Evolutionary conservation across 306 rosid species (phyloP), one percentile per base, ranked within the genome.

Genomic region (Cajanus cajan): DNA sequence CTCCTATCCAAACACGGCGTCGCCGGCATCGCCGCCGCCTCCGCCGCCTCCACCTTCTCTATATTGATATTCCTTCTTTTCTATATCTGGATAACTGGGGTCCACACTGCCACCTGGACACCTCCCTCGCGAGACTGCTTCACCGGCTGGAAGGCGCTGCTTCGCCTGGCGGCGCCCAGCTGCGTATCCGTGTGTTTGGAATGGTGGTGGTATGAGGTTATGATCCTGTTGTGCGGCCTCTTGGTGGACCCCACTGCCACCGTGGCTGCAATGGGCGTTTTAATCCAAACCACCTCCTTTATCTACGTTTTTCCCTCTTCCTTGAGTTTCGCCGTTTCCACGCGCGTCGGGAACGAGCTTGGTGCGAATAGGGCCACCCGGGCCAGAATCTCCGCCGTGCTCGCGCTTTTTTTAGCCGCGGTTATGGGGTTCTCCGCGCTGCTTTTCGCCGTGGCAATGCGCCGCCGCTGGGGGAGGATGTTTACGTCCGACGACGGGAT

Each of bases 121-220:
- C 41, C 68, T 10, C 97, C 97, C 51, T 90, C 87, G 69, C 66
- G 84, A 0, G 97, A 95, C 5, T 95, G 97, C 10, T 48, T 95
- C 0, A 44, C 51, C 6, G 97, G 97, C 47, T 95, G 92, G 90
- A 64, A 61, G 86, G 92, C 97, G 21, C 77, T 95, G 18, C 71
- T 91, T 4, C 76, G 80, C 70, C 82, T 92, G 0, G 98, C 98
- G 0, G 89, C 86, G 25, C 98, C 98, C 28, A 95, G 98, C 76
- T 95, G 98, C 28, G 91, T 88, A 1, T 95, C 98, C 0, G 98
- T 95, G 22, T 95, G 98, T 41, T 58, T 95, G 70, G 98, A 95
- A 50, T 95, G 98, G 98, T 95, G 98, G 98, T 95, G 98, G 98
- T 95, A 95, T 68, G 98, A 95, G 90, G 92, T 95, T 88, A 89